phyloP scores from a whole-genome alignment of 768 basidiomycete genomes.

The Mycena floridula region DNA sequence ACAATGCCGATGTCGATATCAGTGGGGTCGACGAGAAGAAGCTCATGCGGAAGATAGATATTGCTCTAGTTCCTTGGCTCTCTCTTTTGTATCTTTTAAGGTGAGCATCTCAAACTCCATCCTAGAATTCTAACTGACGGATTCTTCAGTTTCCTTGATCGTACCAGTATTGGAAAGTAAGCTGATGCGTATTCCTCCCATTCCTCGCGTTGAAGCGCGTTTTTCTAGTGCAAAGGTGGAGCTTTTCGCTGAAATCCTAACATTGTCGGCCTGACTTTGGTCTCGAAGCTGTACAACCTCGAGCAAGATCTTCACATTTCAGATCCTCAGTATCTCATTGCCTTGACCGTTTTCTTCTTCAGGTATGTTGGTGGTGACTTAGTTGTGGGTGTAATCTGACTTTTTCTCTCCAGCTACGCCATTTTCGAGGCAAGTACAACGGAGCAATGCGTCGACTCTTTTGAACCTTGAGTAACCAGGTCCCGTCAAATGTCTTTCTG shows the following conservation, averaged over 20 bases:
- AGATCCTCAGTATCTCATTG: conserved; percentile 60
- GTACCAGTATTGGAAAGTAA: conserved; percentile 47
- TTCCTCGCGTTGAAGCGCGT: too few relatives aligned
- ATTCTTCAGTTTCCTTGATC: conserved; percentile 67
- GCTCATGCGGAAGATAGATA: conserved; percentile 64
- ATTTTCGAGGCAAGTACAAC: conserved; percentile 65
- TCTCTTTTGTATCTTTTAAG: conserved; percentile 70
- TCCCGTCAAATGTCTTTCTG: conserved; percentile 68
- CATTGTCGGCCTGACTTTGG: neutral
- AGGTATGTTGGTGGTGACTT: conserved; percentile 11
- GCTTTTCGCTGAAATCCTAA: neutral
- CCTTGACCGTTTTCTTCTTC: conserved; percentile 60
- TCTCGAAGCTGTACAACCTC: conserved; percentile 54
- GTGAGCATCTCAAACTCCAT: too few relatives aligned
- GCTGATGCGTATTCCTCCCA: too few relatives aligned
- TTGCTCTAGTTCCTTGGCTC: conserved; percentile 62
- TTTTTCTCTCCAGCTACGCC: conserved; percentile 44
- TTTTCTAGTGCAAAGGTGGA: conserved; percentile 38
- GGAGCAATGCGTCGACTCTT: too few relatives aligned
- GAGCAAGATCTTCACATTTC: conserved; percentile 51
- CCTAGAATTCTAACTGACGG: too few relatives aligned
- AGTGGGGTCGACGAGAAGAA: conserved; percentile 63
- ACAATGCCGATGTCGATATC: conserved; percentile 48
- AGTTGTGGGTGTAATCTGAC: conserved; percentile 8
- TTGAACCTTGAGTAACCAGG: too few relatives aligned